Evolutionary conservation across 2,329 filamentous ascomycete species (phyloP), one percentile per base, ranked within the genome.

Genomic region (Sporothrix brasiliensis): DNA sequence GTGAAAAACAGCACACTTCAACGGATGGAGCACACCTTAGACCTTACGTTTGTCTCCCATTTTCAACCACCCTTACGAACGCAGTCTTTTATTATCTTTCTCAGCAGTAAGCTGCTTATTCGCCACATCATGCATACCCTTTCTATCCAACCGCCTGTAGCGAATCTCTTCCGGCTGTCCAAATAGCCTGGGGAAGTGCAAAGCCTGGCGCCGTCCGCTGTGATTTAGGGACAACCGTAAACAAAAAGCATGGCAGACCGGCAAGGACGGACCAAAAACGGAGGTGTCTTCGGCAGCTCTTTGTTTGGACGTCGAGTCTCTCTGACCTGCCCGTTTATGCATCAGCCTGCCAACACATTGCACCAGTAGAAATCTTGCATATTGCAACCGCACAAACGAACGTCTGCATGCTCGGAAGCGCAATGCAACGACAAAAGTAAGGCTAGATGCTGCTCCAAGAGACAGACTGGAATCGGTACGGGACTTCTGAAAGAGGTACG

Each of bases 271-370:
- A 27, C 27, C 39, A 58, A 34, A 44, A 68, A 30, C 52, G 66
- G 49, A 41, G 50, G 16, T 49, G 66, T 39, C 54, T 60, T 68
- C 67, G 41, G 67, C n/a, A 58, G 30, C 52, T 68, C 39, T 60
- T 34, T 49, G 67, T 34, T 67, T 56, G 65, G 65, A 6, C 65
- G 13, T 54, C 44, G 24, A 41, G 30, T 54, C 9, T 52, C 49
- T 4, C 19, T 67, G 44, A 9, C 9, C n/a, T 24, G 19, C 58
- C 21, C 58, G 58, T 39, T n/a, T n/a, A 47, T 63, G 58, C 58
- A 63, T 16, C 58, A 63, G 21, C 58, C 39, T 39, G 63, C 27
- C 63, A 39, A 19, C 27, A 53, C 47, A 52, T 34, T 27, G 63
- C 63, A 67, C 47, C 34, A 39, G 24, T 19, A 30, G 41, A 16